Evolutionary conservation across 2,329 filamentous ascomycete species (phyloP).

Genomic region (Bimuria novae-zelandiae): DNA sequence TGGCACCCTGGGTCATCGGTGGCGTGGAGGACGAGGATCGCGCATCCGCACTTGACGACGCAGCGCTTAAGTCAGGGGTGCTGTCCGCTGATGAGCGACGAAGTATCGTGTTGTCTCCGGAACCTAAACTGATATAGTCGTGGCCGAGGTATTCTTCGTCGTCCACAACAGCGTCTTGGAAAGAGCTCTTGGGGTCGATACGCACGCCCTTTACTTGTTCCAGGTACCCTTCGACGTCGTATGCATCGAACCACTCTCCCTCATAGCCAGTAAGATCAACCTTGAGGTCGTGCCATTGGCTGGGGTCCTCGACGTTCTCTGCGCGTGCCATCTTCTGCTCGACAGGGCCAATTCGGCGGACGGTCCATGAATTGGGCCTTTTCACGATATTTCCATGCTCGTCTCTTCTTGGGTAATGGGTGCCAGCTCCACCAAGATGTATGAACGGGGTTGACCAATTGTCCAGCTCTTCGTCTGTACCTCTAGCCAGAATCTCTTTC

Average conservation of each 20-base stretch:
- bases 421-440: slow-evolving; percentile 70
- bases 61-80: slow-evolving; percentile 1
- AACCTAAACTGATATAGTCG: not conserved
- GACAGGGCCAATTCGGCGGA: slow-evolving; percentile 40
- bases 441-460: slow-evolving; percentile 66
- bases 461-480: slow-evolving; percentile 57
- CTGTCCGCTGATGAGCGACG: slow-evolving; percentile 6
- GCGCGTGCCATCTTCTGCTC: slow-evolving; percentile 33
- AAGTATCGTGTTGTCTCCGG: not conserved
- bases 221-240: slow-evolving; percentile 78
- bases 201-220: slow-evolving; percentile 62
- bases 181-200: slow-evolving; percentile 65
- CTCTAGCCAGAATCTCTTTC: slow-evolving; percentile 44
- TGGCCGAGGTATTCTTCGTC: slow-evolving; percentile 17
- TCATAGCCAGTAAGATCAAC: slow-evolving; percentile 67
- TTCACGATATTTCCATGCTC: slow-evolving; percentile 43
- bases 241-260: slow-evolving; percentile 76
- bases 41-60: not conserved
- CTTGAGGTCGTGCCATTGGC: slow-evolving; percentile 52
- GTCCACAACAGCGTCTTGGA: slow-evolving; percentile 57
- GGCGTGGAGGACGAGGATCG: slow-evolving; percentile 4
- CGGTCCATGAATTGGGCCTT: slow-evolving; percentile 35
- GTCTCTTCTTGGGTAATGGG: slow-evolving; percentile 60
- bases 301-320: slow-evolving; percentile 31
- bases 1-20: not conserved